Conservation (phyloP, 1,284 basidiomycete genomes). For the Tilletia indica region DNA sequence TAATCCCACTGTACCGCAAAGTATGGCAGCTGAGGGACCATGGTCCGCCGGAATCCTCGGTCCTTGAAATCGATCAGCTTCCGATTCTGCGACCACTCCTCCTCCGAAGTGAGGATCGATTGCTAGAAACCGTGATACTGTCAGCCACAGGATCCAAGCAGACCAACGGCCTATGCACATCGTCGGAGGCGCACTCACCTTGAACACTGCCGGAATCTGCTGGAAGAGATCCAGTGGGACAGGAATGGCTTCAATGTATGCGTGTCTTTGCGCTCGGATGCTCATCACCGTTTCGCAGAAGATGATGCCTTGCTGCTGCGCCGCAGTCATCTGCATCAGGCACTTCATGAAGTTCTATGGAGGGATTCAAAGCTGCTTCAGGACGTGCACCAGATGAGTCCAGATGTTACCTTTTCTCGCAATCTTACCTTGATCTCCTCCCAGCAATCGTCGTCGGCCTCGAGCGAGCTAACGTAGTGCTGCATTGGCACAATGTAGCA, state of each 20-base stretch:
- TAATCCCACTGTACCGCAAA: constrained; percentile 98
- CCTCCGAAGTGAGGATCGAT: constrained; percentile 83
- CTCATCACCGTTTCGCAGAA: constrained; percentile 90
- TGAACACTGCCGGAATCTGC: constrained; percentile 86
- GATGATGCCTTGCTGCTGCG: constrained; percentile 78
- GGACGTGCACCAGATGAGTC: too few species aligned
- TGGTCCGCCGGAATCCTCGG: constrained; percentile 36
- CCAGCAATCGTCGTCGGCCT: constrained; percentile 97
- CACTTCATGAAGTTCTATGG: constrained; percentile 97
- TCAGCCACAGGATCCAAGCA: too few species aligned
- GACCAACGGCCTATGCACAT: too few species aligned
- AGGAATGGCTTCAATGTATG: constrained; percentile 84
- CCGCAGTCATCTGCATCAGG: constrained; percentile 84
- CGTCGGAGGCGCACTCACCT: constrained; percentile 60
- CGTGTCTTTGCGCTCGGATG: constrained; percentile 83
- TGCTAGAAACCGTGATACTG: constrained; percentile 62
- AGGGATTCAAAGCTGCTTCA: not conserved
- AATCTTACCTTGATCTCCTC: constrained; percentile 51
- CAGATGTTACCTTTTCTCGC: too few species aligned
- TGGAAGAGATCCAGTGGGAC: constrained; percentile 80
- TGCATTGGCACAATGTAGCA: constrained; percentile 87
- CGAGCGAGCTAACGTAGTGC: constrained; percentile 84
- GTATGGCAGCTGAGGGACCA: constrained; percentile 95
- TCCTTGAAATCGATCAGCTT: constrained; percentile 87
- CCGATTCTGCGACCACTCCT: constrained; percentile 95